Evolutionary conservation across 257 asterid genomes (phyloP), one percentile per base, ranked within the genome.

Genomic region (Nicotiana tomentosiformis): DNA sequence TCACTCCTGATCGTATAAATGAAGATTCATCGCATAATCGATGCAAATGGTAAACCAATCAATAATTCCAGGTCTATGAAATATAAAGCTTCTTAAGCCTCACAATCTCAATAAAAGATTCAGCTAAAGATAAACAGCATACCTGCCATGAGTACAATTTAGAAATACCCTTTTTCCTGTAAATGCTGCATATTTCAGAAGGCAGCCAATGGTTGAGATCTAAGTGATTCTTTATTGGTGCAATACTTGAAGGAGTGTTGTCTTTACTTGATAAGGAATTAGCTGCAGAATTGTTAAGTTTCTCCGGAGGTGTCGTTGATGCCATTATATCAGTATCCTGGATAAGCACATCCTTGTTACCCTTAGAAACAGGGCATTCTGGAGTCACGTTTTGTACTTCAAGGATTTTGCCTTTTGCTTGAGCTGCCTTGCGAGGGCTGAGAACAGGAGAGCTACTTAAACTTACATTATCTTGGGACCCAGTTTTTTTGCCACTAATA

Each of bases 71-170:
- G 67, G 20, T 53, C 78, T 60, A 51, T 26, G 29, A 12, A n/a
- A 46, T 46, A 43, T 17, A 65, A 33, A 35, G 53, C 43, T 55
- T 33, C 11, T 12, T 68, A 81, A 68, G 26, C 23, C n/a, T 68
- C 77, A 80, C 64, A 83, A 64, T 49, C 77, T 62, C 39, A 85
- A 29, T 49, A 84, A 32, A 62, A 10, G 57, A 83, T 77, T 77
- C 33, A 87, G 30, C 83, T 12, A 49, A 84, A 77, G 82, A 78
- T 57, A 37, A 77, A 82, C 67, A 26, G 18, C 77, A 51, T 89
- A 94, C 99, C 98, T 96, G 99, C 99, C 99, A 96, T 2, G 92
- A 89, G 86, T 94, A 96, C 88, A 96, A 83, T 87, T 91, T 92
- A 55, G 93, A 83, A 85, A 96, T 92, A 67, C 99, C 98, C 85